Conservation (phyloP, 306 rosid genomes). For the Malus fusca region DNA sequence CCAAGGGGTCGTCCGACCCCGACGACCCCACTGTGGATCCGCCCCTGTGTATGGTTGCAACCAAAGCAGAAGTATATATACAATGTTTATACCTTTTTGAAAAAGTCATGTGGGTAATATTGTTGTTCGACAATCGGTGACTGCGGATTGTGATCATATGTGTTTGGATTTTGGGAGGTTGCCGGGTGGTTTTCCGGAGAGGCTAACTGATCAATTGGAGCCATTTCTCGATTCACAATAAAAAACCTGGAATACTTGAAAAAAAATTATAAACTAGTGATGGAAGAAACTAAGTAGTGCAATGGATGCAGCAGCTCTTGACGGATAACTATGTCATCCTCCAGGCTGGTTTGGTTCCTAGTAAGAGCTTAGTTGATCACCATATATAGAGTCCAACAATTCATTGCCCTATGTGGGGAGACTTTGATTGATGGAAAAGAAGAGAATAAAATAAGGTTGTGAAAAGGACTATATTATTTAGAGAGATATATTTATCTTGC, state of each 20-base stretch:
- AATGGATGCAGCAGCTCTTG: not conserved
- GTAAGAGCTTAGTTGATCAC: not conserved
- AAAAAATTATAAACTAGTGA: not conserved
- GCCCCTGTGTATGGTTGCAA: not conserved
- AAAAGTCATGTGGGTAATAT: constrained; percentile 47
- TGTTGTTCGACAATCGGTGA: not conserved
- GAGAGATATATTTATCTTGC: not conserved
- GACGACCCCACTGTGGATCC: no score
- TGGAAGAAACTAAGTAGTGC: not conserved
- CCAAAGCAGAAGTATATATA: no score
- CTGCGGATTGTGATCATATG: not conserved
- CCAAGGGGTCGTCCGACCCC: no score
- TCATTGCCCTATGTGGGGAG: not conserved
- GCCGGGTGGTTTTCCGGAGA: not conserved
- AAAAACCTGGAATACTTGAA: not conserved
- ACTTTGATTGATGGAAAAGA: not conserved
- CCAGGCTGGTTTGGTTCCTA: not conserved
- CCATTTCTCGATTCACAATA: not conserved
- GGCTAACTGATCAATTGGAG: not conserved
- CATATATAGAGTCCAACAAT: not conserved
- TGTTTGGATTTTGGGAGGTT: not conserved
- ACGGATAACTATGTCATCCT: not conserved
- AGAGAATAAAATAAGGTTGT: not conserved
- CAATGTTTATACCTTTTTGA: constrained; percentile 31
- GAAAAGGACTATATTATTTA: not conserved